Evolutionary conservation across 1,284 basidiomycete genomes (phyloP).

Genomic region (Cryptococcus sp.): DNA sequence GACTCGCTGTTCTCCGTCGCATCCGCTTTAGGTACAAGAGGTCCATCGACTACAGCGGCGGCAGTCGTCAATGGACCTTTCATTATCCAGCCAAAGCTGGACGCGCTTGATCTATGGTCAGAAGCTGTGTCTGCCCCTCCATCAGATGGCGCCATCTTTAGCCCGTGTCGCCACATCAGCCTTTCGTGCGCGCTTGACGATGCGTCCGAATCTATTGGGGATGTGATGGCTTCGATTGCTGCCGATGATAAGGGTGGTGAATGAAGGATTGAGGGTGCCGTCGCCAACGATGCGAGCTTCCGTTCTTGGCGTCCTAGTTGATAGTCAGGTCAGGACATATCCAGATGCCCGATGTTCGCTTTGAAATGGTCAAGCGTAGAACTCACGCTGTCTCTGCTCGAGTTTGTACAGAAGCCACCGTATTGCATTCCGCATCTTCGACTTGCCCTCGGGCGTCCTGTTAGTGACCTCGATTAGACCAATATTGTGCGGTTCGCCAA

Average conservation of each 20-base stretch:
- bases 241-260: constrained; percentile 7
- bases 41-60: neutral
- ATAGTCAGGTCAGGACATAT: neutral
- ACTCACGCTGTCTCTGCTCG: constrained; percentile 44
- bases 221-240: constrained; percentile 10
- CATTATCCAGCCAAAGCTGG: constrained; percentile 41
- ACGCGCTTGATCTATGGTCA: constrained; percentile 32
- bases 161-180: constrained; percentile 26
- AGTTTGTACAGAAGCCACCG: constrained; percentile 49
- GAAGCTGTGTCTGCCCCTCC: constrained; percentile 20
- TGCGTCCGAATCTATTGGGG: constrained; percentile 22
- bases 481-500: constrained; percentile 50
- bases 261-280: neutral
- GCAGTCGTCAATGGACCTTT: constrained; percentile 14
- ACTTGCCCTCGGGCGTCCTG: constrained; percentile 42
- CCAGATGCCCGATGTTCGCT: neutral
- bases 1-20: neutral
- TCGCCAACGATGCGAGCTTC: constrained; percentile 7
- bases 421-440: constrained; percentile 51
- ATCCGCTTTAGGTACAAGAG: neutral
- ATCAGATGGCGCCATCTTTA: constrained; percentile 8
- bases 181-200: constrained; percentile 21
- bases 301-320: constrained; percentile 18
- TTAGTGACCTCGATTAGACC: constrained; percentile 51
- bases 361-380: neutral